Base-by-base conservation (phyloP, 2,329 filamentous ascomycete species). In the Dactylellina parvicollis region DNA sequence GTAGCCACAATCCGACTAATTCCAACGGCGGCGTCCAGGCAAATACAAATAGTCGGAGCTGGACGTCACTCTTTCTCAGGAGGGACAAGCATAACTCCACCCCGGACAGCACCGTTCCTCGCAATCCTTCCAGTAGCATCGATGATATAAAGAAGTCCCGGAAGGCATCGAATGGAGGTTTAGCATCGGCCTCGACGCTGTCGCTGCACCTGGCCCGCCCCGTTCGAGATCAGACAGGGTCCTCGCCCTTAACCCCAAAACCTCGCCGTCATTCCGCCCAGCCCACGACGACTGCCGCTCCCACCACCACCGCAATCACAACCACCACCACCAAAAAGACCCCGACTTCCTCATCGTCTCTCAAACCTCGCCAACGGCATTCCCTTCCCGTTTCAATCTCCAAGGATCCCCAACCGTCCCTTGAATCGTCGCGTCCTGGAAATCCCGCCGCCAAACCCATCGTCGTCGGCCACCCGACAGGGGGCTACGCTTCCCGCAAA, bases 401-500 rank as follows among this genome's bases (percentile, higher is more conserved):
- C 49, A 60, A 52, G 44, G 46, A 24, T 28, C 64, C 55, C 32
- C 57, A 56, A 24, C 57, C 36, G 16, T 57, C 66, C 32, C 26
- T 56, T n/a, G 36, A 62, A 32, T 50, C 42, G 40, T 16, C 40
- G 30, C 38, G 36, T 32, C 56, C 57, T 46, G 49, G 47, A 30
- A 57, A 49, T 57, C 42, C 50, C n/a, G 28, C 32, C 24, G 22
- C 52, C 10, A 22, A 49, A 28, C 40, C 30, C 42, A 52, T 71
- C 49, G 65, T 61, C 49, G 57, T 59, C 44, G 57, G 57, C 57
- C 57, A 71, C 38, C 49, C 57, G 57, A 64, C 66, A 71, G 66
- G 66, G 66, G 66, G 66, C 34, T 57, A 71, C 66, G 50, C 57
- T 42, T 71, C 66, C 26, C 62, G 34, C 66, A 71, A 71, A 64